Base-by-base conservation (phyloP, 305 asterid genomes). In the Caryopteris hybrid region DNA sequence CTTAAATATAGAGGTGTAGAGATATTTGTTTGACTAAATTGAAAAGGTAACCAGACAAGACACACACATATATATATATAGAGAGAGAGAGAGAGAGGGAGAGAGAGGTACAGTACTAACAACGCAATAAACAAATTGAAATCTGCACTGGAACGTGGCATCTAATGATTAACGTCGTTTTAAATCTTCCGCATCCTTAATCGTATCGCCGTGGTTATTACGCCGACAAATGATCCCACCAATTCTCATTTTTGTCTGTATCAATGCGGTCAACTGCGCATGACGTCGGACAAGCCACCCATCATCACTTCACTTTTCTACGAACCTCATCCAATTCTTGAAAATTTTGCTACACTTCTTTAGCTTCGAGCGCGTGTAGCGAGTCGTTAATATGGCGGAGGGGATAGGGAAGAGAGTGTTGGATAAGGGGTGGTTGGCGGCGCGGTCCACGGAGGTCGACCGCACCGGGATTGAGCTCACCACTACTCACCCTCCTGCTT, bases 351-450 rank as follows among this genome's bases (percentile, higher is more conserved):
- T 42, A 18, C 56, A 11, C 61, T 34, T 22, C 52, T 48, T 36
- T 21, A 21, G 34, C 5, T 42, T 31, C 36, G 36, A 17, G 65
- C 38, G 31, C 12, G 21, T 41, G 71, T 56, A 56, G 52, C 71
- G 21, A 8, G 18, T 47, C 1, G 14, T 29, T 42, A 47, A 22
- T 20, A 87, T 84, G 96, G 83, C 67, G 83, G 95, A 46, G 65
- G 75, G 54, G 50, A 79, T 84, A 23, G 91, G 92, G 68, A 94
- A 89, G 85, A 78, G 22, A 66, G 81, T 91, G 54, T 74, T 94
- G 72, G 86, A 89, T 63, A 41, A 61, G 46, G 95, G 93, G 41
- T 94, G 99, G 99, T 53, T 94, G 60, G 98, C 98, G 52, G 98
- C 99, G 48, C 84, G 98, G 66, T 89, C 96, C 53, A 83, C 96